Evolutionary conservation across 345 rosid species (phyloP), one percentile per base, ranked within the genome.

Genomic region (Aegle marmelos): DNA sequence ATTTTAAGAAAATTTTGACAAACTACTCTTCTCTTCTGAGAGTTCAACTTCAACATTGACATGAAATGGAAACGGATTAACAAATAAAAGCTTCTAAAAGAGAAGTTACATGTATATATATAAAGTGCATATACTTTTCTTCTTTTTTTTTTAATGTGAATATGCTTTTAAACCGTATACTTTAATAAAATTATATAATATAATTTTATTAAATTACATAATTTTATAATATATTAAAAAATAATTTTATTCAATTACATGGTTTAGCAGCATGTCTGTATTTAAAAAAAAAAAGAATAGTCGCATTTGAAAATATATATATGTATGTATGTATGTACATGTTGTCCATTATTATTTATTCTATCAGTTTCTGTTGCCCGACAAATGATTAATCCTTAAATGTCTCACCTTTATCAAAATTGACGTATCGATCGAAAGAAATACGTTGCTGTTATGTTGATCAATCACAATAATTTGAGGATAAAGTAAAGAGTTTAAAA

Each of bases 201-300:
- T 39, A 39, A 39, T 9, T 0, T 0, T 9, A 39, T 39, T 39
- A 39, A 39, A 9, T 2, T 0, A 0, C 9, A 2, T 2, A 0
- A 0, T 2, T 39, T 39, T 1, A 39, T 39, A 9, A 0, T 39
- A 0, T 0, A 39, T 39, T 39, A 39, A 9, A 39, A 2, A 39
- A 39, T 39, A 39, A 39, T 39, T 9, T 0, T 39, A 9, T 39
- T 39, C 9, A 39, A 0, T 9, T 0, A 2, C 3, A 9, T 0
- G 11, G 9, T 2, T 39, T 39, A 39, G 0, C 4, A 9, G 0
- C 0, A 0, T 39, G 1, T 39, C 4, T 0, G 0, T 39, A 9
- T 9, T 9, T n/a, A n/a, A 39, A 39, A 39, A 0, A 9, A 39
- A 39, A 1, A 31, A 31, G 3, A 31, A 3, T 3, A 3, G 1